Evolutionary conservation across 2,329 filamentous ascomycete genomes (phyloP).

Genomic region (Fusarium brachygibbosum): DNA sequence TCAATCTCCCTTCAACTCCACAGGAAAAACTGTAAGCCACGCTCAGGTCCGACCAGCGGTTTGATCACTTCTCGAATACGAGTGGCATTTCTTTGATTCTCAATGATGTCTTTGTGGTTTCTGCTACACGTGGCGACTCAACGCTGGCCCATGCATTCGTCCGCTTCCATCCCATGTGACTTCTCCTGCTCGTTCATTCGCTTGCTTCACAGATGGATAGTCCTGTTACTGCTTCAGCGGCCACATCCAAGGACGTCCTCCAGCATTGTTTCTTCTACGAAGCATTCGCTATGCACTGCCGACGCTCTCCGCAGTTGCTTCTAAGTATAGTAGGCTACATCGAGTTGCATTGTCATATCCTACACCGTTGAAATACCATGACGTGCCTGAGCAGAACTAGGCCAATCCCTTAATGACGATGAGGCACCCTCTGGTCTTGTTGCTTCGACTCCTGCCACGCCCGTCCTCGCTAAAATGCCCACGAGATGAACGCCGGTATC

Average conservation of each 20-base stretch:
- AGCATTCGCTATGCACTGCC: conserved; percentile 32
- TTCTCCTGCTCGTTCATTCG: conserved; percentile 41
- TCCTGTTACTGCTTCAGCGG: conserved; percentile 31
- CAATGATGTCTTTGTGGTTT: conserved; percentile 48
- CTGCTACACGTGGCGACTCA: conserved; percentile 48
- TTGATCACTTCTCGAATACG: conserved; percentile 15
- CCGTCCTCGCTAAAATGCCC: conserved; percentile 37
- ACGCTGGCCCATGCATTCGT: conserved; percentile 42
- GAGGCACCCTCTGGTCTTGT: conserved; percentile 36
- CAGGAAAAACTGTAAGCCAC: not conserved
- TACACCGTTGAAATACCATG: conserved; percentile 38
- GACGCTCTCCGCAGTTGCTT: conserved; percentile 37
- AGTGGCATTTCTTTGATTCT: conserved; percentile 50
- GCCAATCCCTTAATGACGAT: conserved; percentile 29
- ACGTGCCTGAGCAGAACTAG: conserved; percentile 39
- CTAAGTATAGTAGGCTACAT: conserved; percentile 46
- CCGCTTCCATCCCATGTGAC: conserved; percentile 41
- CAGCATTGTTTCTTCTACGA: conserved; percentile 29
- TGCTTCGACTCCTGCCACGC: conserved; percentile 31
- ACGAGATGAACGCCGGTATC: conserved; percentile 47
- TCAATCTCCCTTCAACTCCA: conserved; percentile 14
- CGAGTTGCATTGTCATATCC: conserved; percentile 40
- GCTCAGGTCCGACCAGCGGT: not conserved
- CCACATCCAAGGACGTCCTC: conserved; percentile 37
- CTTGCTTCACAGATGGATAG: conserved; percentile 35